Evolutionary conservation across 179 eudicot species (phyloP).

Genomic region (Camellia oleifera): DNA sequence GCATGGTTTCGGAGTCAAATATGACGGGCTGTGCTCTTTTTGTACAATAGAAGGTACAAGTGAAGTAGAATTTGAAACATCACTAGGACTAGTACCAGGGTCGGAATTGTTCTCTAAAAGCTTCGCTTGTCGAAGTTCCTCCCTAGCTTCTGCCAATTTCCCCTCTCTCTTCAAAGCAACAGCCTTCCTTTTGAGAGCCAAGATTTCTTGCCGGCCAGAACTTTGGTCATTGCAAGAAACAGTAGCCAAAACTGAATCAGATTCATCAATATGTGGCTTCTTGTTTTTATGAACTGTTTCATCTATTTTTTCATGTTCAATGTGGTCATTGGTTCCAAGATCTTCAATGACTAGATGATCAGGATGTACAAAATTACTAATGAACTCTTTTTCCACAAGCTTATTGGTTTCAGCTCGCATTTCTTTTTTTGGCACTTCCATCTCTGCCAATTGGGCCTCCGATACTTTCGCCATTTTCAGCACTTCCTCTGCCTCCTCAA

Average conservation of each 20-base stretch:
- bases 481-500: slow-evolving; percentile 76
- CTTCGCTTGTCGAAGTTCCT: slow-evolving; percentile 79
- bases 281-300: slow-evolving; percentile 18
- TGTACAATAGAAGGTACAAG: neutral
- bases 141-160: slow-evolving; percentile 78
- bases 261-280: slow-evolving; percentile 17
- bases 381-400: slow-evolving; percentile 15
- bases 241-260: slow-evolving; percentile 17
- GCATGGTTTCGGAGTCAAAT: too few relatives aligned
- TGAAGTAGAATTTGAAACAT: slow-evolving; percentile 23
- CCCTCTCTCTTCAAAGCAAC: slow-evolving; percentile 76
- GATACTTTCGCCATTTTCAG: slow-evolving; percentile 58
- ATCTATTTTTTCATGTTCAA: slow-evolving; percentile 28
- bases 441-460: slow-evolving; percentile 74
- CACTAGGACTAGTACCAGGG: slow-evolving; percentile 18
- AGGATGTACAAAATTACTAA: neutral
- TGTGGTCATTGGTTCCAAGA: neutral
- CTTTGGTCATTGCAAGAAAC: slow-evolving; percentile 32
- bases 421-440: slow-evolving; percentile 53
- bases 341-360: neutral
- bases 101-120: slow-evolving; percentile 50
- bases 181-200: slow-evolving; percentile 70
- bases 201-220: slow-evolving; percentile 46
- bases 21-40: too few relatives aligned
- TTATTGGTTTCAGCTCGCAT: slow-evolving; percentile 19